Evolutionary conservation across 805 yeast species (phyloP).

Genomic region (Pachysolen tannophilus): DNA sequence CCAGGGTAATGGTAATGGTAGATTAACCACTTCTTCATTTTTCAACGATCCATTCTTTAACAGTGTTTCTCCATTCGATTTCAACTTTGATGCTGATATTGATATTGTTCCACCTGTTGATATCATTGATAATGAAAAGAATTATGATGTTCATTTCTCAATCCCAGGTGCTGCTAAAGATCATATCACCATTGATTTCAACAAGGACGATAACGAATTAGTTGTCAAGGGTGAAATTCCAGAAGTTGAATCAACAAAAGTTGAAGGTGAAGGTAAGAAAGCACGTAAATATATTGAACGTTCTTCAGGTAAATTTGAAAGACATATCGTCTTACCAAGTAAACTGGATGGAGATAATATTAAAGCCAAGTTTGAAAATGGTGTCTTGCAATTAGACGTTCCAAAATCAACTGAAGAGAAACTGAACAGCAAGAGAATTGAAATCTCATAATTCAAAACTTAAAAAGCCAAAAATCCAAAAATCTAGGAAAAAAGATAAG

Average conservation of each 20-base stretch:
- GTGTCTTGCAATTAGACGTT: conserved; percentile 32
- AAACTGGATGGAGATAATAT: conserved; percentile 35
- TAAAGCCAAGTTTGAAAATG: conserved; percentile 36
- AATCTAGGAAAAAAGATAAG: too few relatives aligned
- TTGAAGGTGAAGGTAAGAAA: conserved; percentile 7
- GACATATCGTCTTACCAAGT: conserved; percentile 34
- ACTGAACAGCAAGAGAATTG: conserved; percentile 16
- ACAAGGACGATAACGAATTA: conserved; percentile 34
- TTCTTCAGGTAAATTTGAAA: conserved; percentile 30
- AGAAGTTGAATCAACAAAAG: conserved; percentile 6
- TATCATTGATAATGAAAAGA: conserved; percentile 32
- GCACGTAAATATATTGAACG: conserved; percentile 23
- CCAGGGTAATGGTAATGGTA: conserved; percentile 11
- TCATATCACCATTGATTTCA: conserved; percentile 35
- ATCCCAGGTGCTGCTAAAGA: conserved; percentile 42
- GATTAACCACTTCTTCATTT: conserved; percentile 19
- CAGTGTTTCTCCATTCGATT: conserved; percentile 4
- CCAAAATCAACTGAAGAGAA: conserved; percentile 27
- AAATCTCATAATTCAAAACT: conserved; percentile 10
- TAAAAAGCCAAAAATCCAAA: too few relatives aligned
- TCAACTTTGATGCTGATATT: conserved; percentile 6
- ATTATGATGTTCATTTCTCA: conserved; percentile 33
- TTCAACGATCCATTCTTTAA: conserved; percentile 15
- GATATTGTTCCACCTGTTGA: conserved; percentile 36
- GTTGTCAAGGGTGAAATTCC: conserved; percentile 36